Conservation (phyloP, 176 grass and related monocot species). For the Carex myosuroides region DNA sequence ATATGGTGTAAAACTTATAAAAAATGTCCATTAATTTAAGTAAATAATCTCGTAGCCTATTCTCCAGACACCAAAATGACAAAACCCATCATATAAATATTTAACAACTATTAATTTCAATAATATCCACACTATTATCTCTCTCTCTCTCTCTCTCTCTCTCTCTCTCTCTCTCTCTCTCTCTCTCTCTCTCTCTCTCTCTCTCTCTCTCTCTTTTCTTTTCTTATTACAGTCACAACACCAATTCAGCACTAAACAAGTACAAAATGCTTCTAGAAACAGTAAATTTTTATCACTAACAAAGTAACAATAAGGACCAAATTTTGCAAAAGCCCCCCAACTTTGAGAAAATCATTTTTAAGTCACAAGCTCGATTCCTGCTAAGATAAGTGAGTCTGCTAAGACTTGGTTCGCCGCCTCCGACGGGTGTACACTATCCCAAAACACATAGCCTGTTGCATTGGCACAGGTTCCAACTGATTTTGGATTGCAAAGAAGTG, state of each 20-base stretch:
- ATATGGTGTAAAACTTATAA: neutral
- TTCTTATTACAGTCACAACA: constrained; percentile 1
- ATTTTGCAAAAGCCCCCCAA: neutral
- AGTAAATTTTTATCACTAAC: neutral
- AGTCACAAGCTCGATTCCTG: constrained; percentile 54
- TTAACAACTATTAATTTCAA: neutral
- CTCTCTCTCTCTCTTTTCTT: neutral
- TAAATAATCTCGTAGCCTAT: neutral
- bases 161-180: neutral
- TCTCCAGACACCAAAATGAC: neutral
- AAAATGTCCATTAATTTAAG: neutral
- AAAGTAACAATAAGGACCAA: neutral
- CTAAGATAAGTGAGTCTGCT: constrained; percentile 48
- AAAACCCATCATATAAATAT: neutral
- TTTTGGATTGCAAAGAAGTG: constrained; percentile 75
- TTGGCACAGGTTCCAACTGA: constrained; percentile 78
- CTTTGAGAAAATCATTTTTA: neutral
- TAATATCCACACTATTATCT: neutral
- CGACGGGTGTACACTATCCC: constrained; percentile 85
- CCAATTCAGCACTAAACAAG: neutral
- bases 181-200: neutral
- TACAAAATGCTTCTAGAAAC: neutral
- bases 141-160: neutral
- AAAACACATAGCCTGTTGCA: constrained; percentile 82
- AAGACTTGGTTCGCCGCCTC: constrained; percentile 78